Conservation (phyloP, 2,329 filamentous ascomycete species). For the Canariomyces notabilis region DNA sequence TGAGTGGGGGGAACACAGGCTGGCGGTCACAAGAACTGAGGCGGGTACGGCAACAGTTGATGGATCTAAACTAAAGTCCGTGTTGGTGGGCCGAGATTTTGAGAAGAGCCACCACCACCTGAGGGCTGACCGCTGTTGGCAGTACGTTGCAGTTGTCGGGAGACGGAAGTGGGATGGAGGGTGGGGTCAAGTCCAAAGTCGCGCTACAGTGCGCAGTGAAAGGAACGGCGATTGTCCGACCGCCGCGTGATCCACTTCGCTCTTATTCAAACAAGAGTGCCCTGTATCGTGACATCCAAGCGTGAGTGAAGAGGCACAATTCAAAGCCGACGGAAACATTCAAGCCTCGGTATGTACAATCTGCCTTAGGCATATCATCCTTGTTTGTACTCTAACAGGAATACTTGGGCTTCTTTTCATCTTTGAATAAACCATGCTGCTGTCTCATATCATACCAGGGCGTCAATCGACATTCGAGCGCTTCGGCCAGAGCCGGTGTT, state of each 20-base stretch:
- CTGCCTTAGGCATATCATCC: no score
- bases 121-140: constrained; percentile 7
- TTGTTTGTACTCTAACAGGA: no score
- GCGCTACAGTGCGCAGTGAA: constrained; percentile 8
- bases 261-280: neutral
- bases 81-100: constrained; percentile 11
- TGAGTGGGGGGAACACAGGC: constrained; percentile 8
- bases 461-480: no score
- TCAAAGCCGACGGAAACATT: no score
- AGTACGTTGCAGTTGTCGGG: neutral
- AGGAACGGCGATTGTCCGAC: neutral
- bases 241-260: constrained; percentile 12
- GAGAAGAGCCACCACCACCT: constrained; percentile 10
- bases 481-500: neutral
- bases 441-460: no score
- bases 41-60: constrained; percentile 20
- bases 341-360: no score
- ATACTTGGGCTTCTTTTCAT: no score
- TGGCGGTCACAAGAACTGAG: constrained; percentile 17
- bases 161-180: constrained; percentile 13
- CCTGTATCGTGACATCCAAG: no score
- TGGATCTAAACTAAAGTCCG: constrained; percentile 6
- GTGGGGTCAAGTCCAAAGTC: constrained; percentile 11
- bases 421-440: no score
- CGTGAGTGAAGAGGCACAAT: no score